Percentiles rank a stretch among this genome's conserved stretches.
phyloP scores from a whole-genome alignment of 2,329 filamentous ascomycete genomes.

The Trichoderma pleuroti region DNA sequence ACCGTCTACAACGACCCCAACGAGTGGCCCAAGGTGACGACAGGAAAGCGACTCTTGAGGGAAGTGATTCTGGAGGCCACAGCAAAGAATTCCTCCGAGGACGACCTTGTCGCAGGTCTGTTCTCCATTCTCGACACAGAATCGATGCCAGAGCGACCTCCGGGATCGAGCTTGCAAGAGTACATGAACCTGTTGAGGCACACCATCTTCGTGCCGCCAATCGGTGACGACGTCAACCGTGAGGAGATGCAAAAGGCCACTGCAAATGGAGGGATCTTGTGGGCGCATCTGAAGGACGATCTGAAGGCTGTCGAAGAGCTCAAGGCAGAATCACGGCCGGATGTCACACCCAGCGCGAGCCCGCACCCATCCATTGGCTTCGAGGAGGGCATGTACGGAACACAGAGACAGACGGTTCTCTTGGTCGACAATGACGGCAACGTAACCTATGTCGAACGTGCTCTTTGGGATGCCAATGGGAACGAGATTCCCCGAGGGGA shows the following conservation, averaged over 20 bases:
- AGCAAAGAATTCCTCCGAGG: slow-evolving; percentile 38
- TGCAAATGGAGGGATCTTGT: slow-evolving; percentile 36
- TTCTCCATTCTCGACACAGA: slow-evolving; percentile 56
- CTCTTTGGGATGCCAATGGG: slow-evolving; percentile 57
- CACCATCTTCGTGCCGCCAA: slow-evolving; percentile 59
- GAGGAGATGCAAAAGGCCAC: slow-evolving; percentile 43
- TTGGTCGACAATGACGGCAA: slow-evolving; percentile 62
- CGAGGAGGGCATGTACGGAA: slow-evolving; percentile 60
- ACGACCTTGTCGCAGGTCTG: slow-evolving; percentile 48
- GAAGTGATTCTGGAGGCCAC: slow-evolving; percentile 42
- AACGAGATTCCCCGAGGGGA: slow-evolving; percentile 50
- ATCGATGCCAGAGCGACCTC: slow-evolving; percentile 46
- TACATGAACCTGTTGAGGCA: slow-evolving; percentile 53
- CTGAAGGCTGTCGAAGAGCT: slow-evolving; percentile 36
- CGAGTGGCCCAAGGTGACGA: slow-evolving; percentile 59
- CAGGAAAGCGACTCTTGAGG: slow-evolving; percentile 47
- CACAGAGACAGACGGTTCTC: slow-evolving; percentile 61
- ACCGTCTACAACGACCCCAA: slow-evolving; percentile 51
- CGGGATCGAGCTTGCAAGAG: slow-evolving; percentile 48
- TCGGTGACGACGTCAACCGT: slow-evolving; percentile 48
- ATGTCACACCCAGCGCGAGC: slow-evolving; percentile 29
- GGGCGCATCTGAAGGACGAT: slow-evolving; percentile 36
- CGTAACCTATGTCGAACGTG: slow-evolving; percentile 56
- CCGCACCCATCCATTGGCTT: slow-evolving; percentile 38
- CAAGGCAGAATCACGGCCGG: slow-evolving; percentile 38